Evolutionary conservation across 257 asterid genomes (phyloP), one percentile per base, ranked within the genome.

Genomic region (Solanum rostratum): DNA sequence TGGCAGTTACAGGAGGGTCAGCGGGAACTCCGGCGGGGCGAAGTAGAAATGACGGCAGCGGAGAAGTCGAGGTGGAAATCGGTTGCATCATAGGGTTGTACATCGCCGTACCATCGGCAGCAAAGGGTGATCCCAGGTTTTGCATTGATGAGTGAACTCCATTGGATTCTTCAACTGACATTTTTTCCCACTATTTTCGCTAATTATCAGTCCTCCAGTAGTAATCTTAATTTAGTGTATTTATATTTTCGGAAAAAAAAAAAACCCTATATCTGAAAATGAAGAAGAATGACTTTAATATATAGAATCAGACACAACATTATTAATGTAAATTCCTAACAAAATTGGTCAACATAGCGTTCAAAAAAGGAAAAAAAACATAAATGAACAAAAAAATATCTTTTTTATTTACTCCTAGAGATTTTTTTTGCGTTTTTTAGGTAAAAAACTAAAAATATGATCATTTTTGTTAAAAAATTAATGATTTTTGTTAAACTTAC

Each of bases 91-190:
- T 24, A 18, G 45, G 83, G 83, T 57, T 59, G 86, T 27, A 76
- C 69, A 22, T 10, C 5, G 76, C 33, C 18, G 49, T 14, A 41
- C 54, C 37, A 45, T 73, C 79, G 55, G 82, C 52, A 29, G 52
- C 41, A 24, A 59, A 84, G 57, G 74, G 30, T 73, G 81, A 84
- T 69, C 83, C 82, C 59, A 74, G 50, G 83, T 55, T 27, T 12
- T 84, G 82, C 81, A 52, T 24, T 15, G 82, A 46, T 50, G 53
- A 55, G 7, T 83, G 76, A 84, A 73, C 65, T 73, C 85, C 81
- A 68, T 83, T 41, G 33, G 86, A 55, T 39, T 73, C 86, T 54
- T 66, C 86, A 39, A 50, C 69, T 66, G 85, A 46, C 65, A 50
- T 50, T 60, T 49, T 83, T 46, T 30, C 1, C 39, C 30, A 18